Evolutionary conservation across 106 monocot genomes (phyloP), one percentile per base, ranked within the genome.

Genomic region (Dendrobium huoshanense): DNA sequence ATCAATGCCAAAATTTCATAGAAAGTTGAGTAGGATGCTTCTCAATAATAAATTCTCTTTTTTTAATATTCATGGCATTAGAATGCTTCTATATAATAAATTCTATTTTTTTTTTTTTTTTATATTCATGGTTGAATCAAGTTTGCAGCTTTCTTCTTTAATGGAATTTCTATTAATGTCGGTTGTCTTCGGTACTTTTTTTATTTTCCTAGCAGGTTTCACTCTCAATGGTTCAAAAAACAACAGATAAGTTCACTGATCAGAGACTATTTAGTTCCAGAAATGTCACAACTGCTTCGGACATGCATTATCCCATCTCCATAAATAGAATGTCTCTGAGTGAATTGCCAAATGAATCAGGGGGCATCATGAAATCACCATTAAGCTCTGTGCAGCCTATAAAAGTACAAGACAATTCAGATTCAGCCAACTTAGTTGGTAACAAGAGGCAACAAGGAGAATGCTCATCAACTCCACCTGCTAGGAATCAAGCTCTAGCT

Each of bases 391-490:
- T 73, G 10, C 49, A 84, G 67, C 54, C 80, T 17, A 85, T 87
- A 75, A 90, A 88, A 27, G 81, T 25, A 79, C 75, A 65, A 67
- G 16, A 33, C 24, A 81, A 27, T 78, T 15, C 72, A 49, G 82
- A 89, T 77, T 44, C 75, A 9, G 4, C 68, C 25, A 86, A 85
- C 42, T 75, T 82, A 56, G 75, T 75, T 33, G 91, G 95, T 49
- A 79, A 68, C 68, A 93, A 91, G 87, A 91, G 89, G 67, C 84
- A 84, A 20, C 83, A 81, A 74, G 78, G 88, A 27, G 86, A 88
- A 73, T 78, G 49, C 67, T 81, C 77, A 16, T 72, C 75, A 37
- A 89, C 75, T 84, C 88, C 88, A 8, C 17, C 86, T 73, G 6
- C 73, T 10, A 82, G 54, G 42, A 44, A 59, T 25, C 86, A 84